phyloP scores from a whole-genome alignment of 768 basidiomycete genomes.

The Hemileccinum impolitum region DNA sequence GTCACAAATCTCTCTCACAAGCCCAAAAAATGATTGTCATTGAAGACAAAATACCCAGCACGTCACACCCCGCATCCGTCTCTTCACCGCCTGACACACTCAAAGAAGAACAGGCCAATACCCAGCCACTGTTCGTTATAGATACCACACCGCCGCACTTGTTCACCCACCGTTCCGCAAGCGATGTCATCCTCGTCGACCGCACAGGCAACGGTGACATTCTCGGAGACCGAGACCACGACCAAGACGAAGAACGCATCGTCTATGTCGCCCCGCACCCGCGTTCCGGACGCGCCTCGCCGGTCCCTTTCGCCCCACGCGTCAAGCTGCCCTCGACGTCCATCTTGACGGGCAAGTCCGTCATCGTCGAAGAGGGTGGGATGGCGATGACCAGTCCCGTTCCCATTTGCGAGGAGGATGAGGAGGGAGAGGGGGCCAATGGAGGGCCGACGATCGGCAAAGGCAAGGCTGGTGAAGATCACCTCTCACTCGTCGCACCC shows the following conservation, averaged over 20 bases:
- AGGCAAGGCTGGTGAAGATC: too few relatives aligned
- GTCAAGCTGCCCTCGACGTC: constrained; percentile 22
- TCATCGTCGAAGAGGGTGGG: neutral
- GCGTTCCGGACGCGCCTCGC: constrained; percentile 29
- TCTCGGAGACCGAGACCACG: constrained; percentile 19
- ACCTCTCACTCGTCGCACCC: constrained; percentile 27
- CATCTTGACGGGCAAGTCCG: constrained; percentile 21
- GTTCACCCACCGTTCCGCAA: constrained; percentile 2
- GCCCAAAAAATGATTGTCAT: neutral
- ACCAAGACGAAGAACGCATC: constrained; percentile 48
- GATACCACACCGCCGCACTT: constrained; percentile 37
- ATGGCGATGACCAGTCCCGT: neutral
- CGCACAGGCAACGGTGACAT: constrained; percentile 11
- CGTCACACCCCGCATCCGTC: neutral
- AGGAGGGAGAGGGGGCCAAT: too few relatives aligned
- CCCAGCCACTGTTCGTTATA: constrained; percentile 31
- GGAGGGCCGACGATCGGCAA: too few relatives aligned
- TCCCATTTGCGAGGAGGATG: constrained; percentile 8
- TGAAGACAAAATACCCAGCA: neutral
- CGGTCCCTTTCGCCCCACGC: constrained; percentile 9
- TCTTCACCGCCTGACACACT: neutral
- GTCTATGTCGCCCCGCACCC: constrained; percentile 79
- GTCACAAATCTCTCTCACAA: neutral
- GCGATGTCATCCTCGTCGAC: constrained; percentile 25
- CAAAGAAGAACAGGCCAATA: too few relatives aligned